Percentiles rank a stretch among this genome's conserved stretches.
These are phyloP conservation scores for Paracoccidioides lutzii DNA, from an alignment of 2,329 filamentous ascomycete species.

Conservation along the genomic window DNA sequence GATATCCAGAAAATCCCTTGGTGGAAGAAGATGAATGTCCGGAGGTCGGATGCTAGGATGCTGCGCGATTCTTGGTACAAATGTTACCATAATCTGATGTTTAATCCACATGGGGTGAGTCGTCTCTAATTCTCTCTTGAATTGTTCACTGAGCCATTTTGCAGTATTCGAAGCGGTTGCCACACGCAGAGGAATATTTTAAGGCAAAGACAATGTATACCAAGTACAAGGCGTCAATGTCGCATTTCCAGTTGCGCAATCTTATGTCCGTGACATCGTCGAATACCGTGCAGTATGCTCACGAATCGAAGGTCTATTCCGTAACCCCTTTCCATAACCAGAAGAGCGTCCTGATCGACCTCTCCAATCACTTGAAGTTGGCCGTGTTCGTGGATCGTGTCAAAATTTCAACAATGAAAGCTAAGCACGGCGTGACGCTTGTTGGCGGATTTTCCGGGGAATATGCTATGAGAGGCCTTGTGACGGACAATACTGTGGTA, in stretches of 20 bases:
- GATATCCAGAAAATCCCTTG: conserved; percentile 34
- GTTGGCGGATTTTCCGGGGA: conserved; percentile 46
- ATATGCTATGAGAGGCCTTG: conserved; percentile 38
- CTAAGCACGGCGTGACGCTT: conserved; percentile 37
- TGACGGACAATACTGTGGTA: conserved; percentile 20
- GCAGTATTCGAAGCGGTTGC: conserved; percentile 22
- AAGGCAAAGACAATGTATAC: conserved; percentile 38
- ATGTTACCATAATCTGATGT: conserved; percentile 28
- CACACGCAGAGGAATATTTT: conserved; percentile 35
- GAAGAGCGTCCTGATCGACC: conserved; percentile 36
- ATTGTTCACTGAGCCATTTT: conserved; percentile 3
- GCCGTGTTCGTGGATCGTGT: conserved; percentile 25
- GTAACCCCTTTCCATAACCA: conserved; percentile 36
- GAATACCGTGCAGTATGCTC: conserved; percentile 44
- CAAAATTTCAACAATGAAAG: conserved; percentile 42
- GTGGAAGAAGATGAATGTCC: conserved; percentile 24
- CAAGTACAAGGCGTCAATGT: conserved; percentile 36
- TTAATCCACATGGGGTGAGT: conserved; percentile 15
- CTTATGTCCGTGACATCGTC: conserved; percentile 42
- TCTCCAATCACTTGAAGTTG: conserved; percentile 30
- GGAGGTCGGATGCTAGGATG: conserved; percentile 24
- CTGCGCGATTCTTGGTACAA: conserved; percentile 31
- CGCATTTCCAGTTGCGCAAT: conserved; percentile 49
- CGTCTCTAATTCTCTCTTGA: neutral
- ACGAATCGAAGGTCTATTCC: conserved; percentile 35